Conservation (phyloP, 2,329 filamentous ascomycete species). For the Fusarium pseudoanthophilum region DNA sequence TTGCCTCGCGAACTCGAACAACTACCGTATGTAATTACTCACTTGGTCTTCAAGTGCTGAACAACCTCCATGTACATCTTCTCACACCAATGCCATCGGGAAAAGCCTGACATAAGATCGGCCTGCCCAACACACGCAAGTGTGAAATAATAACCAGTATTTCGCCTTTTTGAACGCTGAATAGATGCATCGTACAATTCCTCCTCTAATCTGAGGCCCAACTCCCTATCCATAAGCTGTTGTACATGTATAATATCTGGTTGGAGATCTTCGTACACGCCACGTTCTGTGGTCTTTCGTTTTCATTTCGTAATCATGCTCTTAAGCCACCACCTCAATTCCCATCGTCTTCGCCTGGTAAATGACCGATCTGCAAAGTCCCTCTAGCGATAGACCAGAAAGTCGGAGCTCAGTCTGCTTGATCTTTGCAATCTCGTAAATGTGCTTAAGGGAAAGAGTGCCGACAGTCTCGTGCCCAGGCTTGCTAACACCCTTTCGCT, state of each 20-base stretch:
- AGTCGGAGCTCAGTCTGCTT: constrained; percentile 83
- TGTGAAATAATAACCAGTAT: neutral
- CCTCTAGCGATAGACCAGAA: constrained; percentile 76
- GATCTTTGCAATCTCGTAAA: constrained; percentile 98
- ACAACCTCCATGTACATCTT: neutral
- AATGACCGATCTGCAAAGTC: constrained; percentile 78
- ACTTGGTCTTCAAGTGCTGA: neutral
- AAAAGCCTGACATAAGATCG: neutral
- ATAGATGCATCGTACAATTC: constrained; percentile 29
- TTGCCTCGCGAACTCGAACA: neutral
- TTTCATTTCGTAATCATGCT: constrained; percentile 15
- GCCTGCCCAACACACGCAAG: neutral
- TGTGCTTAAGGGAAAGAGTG: constrained; percentile 89
- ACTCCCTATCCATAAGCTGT: constrained; percentile 34
- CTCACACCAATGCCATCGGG: neutral
- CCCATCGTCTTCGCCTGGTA: constrained; percentile 81
- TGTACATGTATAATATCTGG: constrained; percentile 40
- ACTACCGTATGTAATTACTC: neutral
- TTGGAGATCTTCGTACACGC: constrained; percentile 26
- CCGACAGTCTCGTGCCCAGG: constrained; percentile 84
- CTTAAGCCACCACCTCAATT: constrained; percentile 73
- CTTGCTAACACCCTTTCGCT: constrained; percentile 79
- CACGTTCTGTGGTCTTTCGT: constrained; percentile 17
- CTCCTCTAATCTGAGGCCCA: constrained; percentile 4
- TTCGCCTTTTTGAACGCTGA: neutral